Evolutionary conservation across 1,284 basidiomycete genomes (phyloP).

Genomic region (Marasmius fiardii): DNA sequence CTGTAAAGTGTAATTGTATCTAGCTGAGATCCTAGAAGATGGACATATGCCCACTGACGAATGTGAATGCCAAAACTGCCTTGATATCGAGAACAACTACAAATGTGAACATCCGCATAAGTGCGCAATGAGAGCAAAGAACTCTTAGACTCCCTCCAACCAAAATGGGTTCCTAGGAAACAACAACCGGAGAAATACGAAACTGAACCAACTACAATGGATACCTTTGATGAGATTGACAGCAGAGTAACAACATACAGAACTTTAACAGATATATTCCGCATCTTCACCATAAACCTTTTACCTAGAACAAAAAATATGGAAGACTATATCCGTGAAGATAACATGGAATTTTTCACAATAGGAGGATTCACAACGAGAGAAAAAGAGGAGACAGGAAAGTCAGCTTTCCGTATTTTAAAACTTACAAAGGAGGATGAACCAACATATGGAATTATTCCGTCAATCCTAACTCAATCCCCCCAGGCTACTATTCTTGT

Average conservation of each 20-base stretch:
- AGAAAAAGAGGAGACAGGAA: neutral
- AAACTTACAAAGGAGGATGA: neutral
- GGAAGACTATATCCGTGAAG: neutral
- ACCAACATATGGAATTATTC: neutral
- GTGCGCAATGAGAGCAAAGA: slow-evolving; percentile 8
- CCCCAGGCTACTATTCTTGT: neutral
- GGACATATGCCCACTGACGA: neutral
- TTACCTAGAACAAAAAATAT: neutral
- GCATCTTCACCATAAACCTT: slow-evolving; percentile 9
- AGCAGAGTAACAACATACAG: neutral
- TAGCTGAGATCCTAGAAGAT: no score
- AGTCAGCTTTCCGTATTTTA: neutral
- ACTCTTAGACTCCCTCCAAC: slow-evolving; percentile 6
- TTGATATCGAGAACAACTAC: neutral
- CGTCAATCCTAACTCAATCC: no score
- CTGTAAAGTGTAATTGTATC: no score
- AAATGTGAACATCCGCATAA: slow-evolving; percentile 6
- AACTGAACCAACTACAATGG: neutral
- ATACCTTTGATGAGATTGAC: slow-evolving; percentile 11
- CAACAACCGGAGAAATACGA: slow-evolving; percentile 12
- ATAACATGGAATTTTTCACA: neutral
- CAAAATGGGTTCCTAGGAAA: slow-evolving; percentile 14
- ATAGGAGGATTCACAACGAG: neutral
- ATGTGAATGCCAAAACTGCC: slow-evolving; percentile 5
- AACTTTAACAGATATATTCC: slow-evolving; percentile 6